These are phyloP conservation scores for Chloranthus sessilifolius DNA, from an alignment of 164 flowering plant genomes.

Conservation along the genomic window DNA sequence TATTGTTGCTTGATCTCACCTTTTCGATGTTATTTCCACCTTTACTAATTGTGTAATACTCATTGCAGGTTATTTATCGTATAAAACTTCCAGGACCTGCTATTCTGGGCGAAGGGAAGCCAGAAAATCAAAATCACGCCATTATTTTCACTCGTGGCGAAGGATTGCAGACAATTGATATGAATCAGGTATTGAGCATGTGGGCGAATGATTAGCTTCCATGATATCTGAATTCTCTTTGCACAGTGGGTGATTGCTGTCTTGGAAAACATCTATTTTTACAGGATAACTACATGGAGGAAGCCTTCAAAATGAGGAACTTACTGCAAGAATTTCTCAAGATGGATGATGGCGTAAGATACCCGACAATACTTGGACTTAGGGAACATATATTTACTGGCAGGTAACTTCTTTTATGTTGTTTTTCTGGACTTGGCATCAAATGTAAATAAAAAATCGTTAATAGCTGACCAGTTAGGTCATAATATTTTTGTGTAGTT, in stretches of 20 bases:
- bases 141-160: slow-evolving; percentile 95
- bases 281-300: slow-evolving; percentile 99
- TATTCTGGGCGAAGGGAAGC: slow-evolving; percentile 95
- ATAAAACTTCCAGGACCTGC: slow-evolving; percentile 96
- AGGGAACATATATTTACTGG: slow-evolving; percentile 97
- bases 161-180: slow-evolving; percentile 97
- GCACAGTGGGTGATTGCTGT: too few relatives aligned
- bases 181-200: slow-evolving; percentile 79
- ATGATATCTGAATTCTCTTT: background rate
- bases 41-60: too few relatives aligned
- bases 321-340: slow-evolving; percentile 83
- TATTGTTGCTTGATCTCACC: background rate
- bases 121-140: slow-evolving; percentile 99
- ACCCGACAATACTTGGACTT: slow-evolving; percentile 86
- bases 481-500: too few relatives aligned
- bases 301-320: slow-evolving; percentile 96
- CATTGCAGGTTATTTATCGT: slow-evolving; percentile 63
- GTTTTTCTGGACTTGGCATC: background rate
- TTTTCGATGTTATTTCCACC: background rate
- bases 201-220: background rate
- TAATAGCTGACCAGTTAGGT: too few relatives aligned
- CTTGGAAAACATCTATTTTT: background rate
- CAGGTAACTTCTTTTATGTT: slow-evolving; percentile 39
- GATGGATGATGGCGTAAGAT: slow-evolving; percentile 77
- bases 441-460: too few relatives aligned